A percentile compares a stretch with the other conserved stretches of the same genome.
Conservation (phyloP, 2,329 filamentous ascomycete genomes). For the Epichloe amarillans region DNA sequence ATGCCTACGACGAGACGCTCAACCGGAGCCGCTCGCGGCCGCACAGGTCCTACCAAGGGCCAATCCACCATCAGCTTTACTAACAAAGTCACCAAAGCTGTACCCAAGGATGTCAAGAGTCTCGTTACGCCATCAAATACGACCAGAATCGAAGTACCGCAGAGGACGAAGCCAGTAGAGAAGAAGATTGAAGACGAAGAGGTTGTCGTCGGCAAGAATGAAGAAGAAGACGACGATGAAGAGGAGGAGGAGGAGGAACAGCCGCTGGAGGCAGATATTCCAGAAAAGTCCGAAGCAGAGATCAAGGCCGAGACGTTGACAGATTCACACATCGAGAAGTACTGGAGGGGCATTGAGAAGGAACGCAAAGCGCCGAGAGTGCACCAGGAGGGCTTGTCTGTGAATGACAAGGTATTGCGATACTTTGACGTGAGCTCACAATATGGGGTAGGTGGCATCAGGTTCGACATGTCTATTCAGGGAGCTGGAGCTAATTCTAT, state of each 20-base stretch:
- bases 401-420: slow-evolving; percentile 74
- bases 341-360: slow-evolving; percentile 64
- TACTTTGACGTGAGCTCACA: slow-evolving; percentile 88
- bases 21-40: slow-evolving; percentile 23
- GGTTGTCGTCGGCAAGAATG: slow-evolving; percentile 11
- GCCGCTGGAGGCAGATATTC: slow-evolving; percentile 16
- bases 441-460: slow-evolving; percentile 60
- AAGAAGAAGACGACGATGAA: slow-evolving; percentile 14
- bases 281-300: slow-evolving; percentile 37
- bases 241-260: slow-evolving; percentile 13
- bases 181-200: slow-evolving; percentile 10
- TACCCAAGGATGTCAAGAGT: slow-evolving; percentile 32
- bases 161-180: slow-evolving; percentile 10
- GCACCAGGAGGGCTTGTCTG: slow-evolving; percentile 59
- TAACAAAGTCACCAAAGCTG: slow-evolving; percentile 41
- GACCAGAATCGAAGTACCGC: slow-evolving; percentile 20
- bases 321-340: slow-evolving; percentile 56
- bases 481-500: slow-evolving; percentile 7
- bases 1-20: slow-evolving; percentile 40
- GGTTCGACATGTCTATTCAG: neutral
- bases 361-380: slow-evolving; percentile 55
- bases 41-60: slow-evolving; percentile 25
- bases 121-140: slow-evolving; percentile 22
- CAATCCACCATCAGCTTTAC: slow-evolving; percentile 47
- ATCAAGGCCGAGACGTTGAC: slow-evolving; percentile 49